Percentiles rank a stretch among this genome's conserved stretches.
Evolutionary conservation across 768 basidiomycete genomes (phyloP).

Genomic region (Lactarius sp.): DNA sequence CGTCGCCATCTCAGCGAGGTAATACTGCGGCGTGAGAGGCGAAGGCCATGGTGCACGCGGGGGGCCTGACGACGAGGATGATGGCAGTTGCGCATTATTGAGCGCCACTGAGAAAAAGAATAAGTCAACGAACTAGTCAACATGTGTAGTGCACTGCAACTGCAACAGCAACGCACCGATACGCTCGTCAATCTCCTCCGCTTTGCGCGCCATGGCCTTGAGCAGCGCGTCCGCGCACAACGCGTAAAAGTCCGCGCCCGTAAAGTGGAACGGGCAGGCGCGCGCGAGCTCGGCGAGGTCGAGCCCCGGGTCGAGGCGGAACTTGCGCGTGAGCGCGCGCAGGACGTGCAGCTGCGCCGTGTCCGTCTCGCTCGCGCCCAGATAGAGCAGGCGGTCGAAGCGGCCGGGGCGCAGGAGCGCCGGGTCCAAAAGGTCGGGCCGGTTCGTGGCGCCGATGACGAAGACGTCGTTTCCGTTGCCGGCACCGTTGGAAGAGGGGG

Average conservation of each 20-base stretch:
- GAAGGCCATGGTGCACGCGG: slow-evolving; percentile 39
- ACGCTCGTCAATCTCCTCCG: slow-evolving; percentile 67
- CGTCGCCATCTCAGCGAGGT: slow-evolving; percentile 75
- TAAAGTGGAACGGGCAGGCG: slow-evolving; percentile 86
- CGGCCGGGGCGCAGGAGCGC: slow-evolving; percentile 86
- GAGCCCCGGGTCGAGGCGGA: slow-evolving; percentile 67
- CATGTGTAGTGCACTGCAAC: too few relatives aligned
- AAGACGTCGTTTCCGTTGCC: slow-evolving; percentile 60
- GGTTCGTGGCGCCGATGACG: slow-evolving; percentile 93
- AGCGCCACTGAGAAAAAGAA: slow-evolving; percentile 26
- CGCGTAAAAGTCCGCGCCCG: slow-evolving; percentile 98
- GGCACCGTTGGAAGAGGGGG: slow-evolving; percentile 18
- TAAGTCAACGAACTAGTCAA: background rate
- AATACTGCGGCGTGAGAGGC: slow-evolving; percentile 85
- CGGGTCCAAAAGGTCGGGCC: slow-evolving; percentile 87
- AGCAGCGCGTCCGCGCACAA: slow-evolving; percentile 95
- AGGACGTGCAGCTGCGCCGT: slow-evolving; percentile 82
- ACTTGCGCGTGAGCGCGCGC: slow-evolving; percentile 87
- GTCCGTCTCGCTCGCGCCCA: slow-evolving; percentile 87
- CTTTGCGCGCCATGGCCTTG: slow-evolving; percentile 88
- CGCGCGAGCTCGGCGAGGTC: slow-evolving; percentile 60
- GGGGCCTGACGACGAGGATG: slow-evolving; percentile 37
- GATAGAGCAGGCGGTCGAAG: slow-evolving; percentile 95
- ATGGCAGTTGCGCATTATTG: slow-evolving; percentile 39
- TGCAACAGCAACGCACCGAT: slow-evolving; percentile 66